Evolutionary conservation across 108 stramenopile genomes (phyloP).

Genomic region (Skeletonema costatum): DNA sequence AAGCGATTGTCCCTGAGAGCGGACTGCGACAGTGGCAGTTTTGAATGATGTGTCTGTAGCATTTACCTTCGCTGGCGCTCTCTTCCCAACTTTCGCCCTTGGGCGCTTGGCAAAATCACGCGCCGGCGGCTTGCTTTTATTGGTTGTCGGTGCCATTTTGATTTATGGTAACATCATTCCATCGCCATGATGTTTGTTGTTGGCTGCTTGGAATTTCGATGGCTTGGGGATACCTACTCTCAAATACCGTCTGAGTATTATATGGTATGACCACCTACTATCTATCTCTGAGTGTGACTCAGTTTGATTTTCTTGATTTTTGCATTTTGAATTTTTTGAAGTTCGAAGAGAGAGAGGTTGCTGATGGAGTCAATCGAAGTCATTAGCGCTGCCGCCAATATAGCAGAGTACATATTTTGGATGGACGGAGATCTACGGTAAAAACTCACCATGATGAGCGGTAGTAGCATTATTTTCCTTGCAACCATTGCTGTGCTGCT

Average conservation of each 20-base stretch:
- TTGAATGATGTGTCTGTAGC: slow-evolving; percentile 79
- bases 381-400: too few relatives aligned
- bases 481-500: not conserved
- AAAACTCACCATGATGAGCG: not conserved
- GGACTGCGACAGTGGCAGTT: slow-evolving; percentile 66
- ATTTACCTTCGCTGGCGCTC: slow-evolving; percentile 66
- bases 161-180: not conserved
- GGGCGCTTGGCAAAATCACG: slow-evolving; percentile 73
- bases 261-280: too few relatives aligned
- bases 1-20: slow-evolving; percentile 45
- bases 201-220: too few relatives aligned
- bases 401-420: too few relatives aligned
- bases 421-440: not conserved
- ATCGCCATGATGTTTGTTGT: too few relatives aligned
- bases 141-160: slow-evolving; percentile 29
- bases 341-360: too few relatives aligned
- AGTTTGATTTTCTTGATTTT: too few relatives aligned
- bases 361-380: too few relatives aligned
- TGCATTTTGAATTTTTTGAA: too few relatives aligned
- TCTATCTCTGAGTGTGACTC: too few relatives aligned
- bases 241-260: too few relatives aligned
- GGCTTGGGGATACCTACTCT: too few relatives aligned
- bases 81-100: slow-evolving; percentile 87
- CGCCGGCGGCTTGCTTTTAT: slow-evolving; percentile 15
- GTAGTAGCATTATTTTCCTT: not conserved